Conservation (phyloP, 768 basidiomycete species). For the Clitopilus passeckerianus region DNA sequence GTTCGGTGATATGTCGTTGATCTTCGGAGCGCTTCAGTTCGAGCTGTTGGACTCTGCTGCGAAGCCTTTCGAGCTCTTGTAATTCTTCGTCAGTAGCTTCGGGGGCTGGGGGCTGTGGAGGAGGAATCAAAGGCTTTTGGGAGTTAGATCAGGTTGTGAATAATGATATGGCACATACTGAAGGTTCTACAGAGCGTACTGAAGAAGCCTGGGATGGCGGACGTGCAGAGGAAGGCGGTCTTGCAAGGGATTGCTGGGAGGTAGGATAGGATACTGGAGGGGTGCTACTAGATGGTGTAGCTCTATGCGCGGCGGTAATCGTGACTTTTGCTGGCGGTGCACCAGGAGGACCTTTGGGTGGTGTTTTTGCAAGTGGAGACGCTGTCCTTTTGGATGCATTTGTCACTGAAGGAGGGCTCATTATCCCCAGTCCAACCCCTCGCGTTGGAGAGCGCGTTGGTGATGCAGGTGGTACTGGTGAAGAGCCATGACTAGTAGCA, state of each 20-base stretch:
- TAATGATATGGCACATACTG: conserved; percentile 11
- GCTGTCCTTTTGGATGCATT: conserved; percentile 27
- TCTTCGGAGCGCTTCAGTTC: conserved; percentile 89
- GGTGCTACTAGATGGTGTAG: background rate
- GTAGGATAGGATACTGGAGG: conserved; percentile 1
- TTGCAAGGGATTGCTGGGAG: conserved; percentile 15
- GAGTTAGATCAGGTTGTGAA: conserved; percentile 1
- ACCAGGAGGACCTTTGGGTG: conserved; percentile 22
- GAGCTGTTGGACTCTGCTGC: conserved; percentile 76
- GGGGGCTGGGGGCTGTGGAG: background rate
- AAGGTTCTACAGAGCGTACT: conserved; percentile 6
- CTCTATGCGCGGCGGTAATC: background rate
- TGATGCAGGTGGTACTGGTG: conserved; percentile 21
- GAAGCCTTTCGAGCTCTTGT: conserved; percentile 78
- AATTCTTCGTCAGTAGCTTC: conserved; percentile 43
- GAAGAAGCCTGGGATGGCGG: conserved; percentile 22
- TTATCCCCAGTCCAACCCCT: background rate
- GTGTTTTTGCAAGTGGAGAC: conserved; percentile 32
- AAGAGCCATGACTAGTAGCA: conserved; percentile 14
- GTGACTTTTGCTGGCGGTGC: conserved; percentile 4
- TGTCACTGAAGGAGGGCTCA: conserved; percentile 4
- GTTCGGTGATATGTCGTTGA: conserved; percentile 73
- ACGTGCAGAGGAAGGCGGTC: conserved; percentile 15
- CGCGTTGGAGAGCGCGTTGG: conserved; percentile 13
- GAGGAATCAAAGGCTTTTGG: background rate